Evolutionary conservation across 352 stramenopile species (phyloP).

Genomic region (Thalassiosira sp.): DNA sequence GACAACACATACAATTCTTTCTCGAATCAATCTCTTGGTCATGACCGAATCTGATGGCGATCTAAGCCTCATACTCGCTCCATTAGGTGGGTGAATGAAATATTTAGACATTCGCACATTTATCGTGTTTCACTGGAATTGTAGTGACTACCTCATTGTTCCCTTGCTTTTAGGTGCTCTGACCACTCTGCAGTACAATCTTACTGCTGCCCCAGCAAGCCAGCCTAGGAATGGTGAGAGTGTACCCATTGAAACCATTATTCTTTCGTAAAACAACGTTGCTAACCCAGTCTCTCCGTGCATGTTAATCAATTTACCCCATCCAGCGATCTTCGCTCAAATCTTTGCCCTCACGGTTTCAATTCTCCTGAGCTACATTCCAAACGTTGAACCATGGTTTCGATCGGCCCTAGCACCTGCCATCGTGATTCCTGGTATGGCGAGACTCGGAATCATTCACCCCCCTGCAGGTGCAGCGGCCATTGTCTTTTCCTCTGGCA

Average conservation of each 20-base stretch:
- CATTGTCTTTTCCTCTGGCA: conserved; percentile 47
- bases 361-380: conserved; percentile 22
- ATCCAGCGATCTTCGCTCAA: conserved; percentile 56
- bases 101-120: too few relatives aligned
- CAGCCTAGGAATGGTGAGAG: conserved; percentile 68
- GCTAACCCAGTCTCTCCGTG: too few relatives aligned
- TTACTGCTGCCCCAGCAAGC: conserved; percentile 63
- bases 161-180: conserved; percentile 44
- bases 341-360: conserved; percentile 34
- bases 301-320: too few relatives aligned
- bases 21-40: conserved; percentile 22
- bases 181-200: conserved; percentile 61
- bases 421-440: conserved; percentile 38
- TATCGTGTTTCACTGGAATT: too few relatives aligned
- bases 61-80: conserved; percentile 31
- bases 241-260: too few relatives aligned
- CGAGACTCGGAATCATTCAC: conserved; percentile 57
- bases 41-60: conserved; percentile 4
- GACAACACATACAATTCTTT: conserved; percentile 31
- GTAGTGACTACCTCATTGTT: not conserved
- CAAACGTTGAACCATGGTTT: conserved; percentile 22
- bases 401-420: conserved; percentile 25
- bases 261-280: too few relatives aligned
- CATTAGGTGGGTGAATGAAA: conserved; percentile 9
- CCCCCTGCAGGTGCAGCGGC: conserved; percentile 60